Evolutionary conservation across 2,329 filamentous ascomycete genomes (phyloP).

Genomic region (Alternaria dauci): DNA sequence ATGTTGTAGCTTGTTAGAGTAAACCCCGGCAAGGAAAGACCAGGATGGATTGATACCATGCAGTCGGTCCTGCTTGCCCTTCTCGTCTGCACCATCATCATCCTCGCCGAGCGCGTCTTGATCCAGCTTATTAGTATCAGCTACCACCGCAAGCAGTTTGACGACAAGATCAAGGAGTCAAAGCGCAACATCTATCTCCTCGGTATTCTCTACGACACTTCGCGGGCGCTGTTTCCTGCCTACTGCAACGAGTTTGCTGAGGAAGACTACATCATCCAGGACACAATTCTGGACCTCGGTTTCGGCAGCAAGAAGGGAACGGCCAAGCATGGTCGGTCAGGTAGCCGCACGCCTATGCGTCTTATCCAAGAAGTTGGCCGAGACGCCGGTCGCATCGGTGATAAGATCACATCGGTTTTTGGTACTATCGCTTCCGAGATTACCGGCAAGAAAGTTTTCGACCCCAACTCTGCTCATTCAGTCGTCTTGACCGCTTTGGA

Average conservation of each 20-base stretch:
- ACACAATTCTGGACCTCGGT: conserved; percentile 68
- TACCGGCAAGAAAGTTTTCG: conserved; percentile 94
- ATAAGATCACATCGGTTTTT: conserved; percentile 92
- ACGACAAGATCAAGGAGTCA: conserved; percentile 83
- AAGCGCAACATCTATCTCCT: conserved; percentile 86
- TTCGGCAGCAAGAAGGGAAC: conserved; percentile 65
- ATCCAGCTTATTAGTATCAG: conserved; percentile 85
- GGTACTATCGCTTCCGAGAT: conserved; percentile 94
- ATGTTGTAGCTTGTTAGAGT: conserved; percentile 16
- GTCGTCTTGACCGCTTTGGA: conserved; percentile 90
- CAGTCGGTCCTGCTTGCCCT: conserved; percentile 71
- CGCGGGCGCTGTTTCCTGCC: conserved; percentile 85
- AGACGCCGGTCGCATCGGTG: conserved; percentile 76
- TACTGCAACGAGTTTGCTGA: conserved; percentile 91
- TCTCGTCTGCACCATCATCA: conserved; percentile 73
- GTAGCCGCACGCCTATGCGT: conserved; percentile 78
- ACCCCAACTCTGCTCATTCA: conserved; percentile 87
- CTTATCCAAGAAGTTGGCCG: conserved; percentile 75
- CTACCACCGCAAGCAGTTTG: conserved; percentile 85
- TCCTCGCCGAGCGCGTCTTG: conserved; percentile 78
- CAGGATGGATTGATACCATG: conserved; percentile 64
- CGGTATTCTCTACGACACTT: conserved; percentile 88
- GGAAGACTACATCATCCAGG: conserved; percentile 91
- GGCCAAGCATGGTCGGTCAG: conserved; percentile 59
- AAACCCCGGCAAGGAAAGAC: conserved; percentile 18